A percentile compares a stretch with the other conserved stretches of the same genome.
Conservation (phyloP, 768 basidiomycete species). For the Lactifluus echinatus region DNA sequence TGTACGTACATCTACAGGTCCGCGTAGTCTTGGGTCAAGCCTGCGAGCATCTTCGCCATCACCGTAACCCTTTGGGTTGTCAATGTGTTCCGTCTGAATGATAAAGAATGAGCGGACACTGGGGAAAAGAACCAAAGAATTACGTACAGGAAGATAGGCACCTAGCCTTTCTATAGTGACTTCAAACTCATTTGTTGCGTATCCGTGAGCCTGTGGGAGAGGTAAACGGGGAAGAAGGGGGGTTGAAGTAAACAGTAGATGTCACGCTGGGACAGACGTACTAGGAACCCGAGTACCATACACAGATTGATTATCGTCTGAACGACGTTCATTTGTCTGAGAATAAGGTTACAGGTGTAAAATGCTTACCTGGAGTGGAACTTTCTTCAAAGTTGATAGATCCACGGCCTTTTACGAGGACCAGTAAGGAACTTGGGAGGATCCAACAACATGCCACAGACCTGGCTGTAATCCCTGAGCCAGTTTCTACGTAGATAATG, state of each 20-base stretch:
- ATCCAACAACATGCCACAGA: constrained; percentile 16
- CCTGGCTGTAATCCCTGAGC: constrained; percentile 84
- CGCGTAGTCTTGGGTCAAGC: constrained; percentile 68
- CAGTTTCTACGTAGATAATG: constrained; percentile 47
- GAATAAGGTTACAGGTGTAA: neutral
- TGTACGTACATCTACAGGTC: constrained; percentile 63
- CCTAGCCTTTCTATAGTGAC: constrained; percentile 78
- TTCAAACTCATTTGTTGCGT: constrained; percentile 78
- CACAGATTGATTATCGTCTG: constrained; percentile 81
- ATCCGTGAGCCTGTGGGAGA: constrained; percentile 54
- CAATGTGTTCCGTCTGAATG: constrained; percentile 71
- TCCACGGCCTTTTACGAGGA: constrained; percentile 56
- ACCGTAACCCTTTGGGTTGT: constrained; percentile 88
- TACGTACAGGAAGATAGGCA: constrained; percentile 68
- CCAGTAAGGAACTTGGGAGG: neutral
- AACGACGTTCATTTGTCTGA: neutral
- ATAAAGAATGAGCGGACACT: neutral
- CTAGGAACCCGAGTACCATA: constrained; percentile 89
- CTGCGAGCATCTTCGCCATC: constrained; percentile 74
- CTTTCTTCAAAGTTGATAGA: constrained; percentile 67
- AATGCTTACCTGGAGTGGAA: constrained; percentile 50
- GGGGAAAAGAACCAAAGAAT: neutral
- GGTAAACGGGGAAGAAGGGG: neutral
- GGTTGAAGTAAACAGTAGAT: neutral
- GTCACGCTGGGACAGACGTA: constrained; percentile 25